These are phyloP conservation scores for Groenewaldozyma tartarivorans DNA, from an alignment of 805 yeast species.

Conservation along the genomic window DNA sequence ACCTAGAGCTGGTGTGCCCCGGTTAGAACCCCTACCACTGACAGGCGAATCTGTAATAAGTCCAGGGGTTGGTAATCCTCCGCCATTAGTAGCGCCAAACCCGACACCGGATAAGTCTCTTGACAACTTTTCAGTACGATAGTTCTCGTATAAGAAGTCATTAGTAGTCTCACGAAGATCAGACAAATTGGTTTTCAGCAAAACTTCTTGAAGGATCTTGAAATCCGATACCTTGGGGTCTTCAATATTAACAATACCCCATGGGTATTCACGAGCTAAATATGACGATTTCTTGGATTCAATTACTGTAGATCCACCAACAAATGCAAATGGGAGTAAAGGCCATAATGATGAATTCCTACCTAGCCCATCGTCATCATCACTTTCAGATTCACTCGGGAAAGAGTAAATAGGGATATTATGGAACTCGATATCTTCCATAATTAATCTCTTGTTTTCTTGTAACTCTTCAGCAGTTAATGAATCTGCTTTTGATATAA, in stretches of 20 bases:
- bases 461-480: constrained; percentile 69
- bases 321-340: constrained; percentile 50
- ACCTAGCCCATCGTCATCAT: constrained; percentile 28
- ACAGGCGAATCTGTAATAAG: constrained; percentile 8
- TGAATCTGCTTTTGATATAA: constrained; percentile 79
- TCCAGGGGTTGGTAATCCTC: constrained; percentile 1
- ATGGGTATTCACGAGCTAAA: constrained; percentile 46
- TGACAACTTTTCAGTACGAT: constrained; percentile 78
- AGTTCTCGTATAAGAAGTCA: constrained; percentile 77
- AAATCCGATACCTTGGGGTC: constrained; percentile 76
- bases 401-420: constrained; percentile 66
- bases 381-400: constrained; percentile 55
- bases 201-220: constrained; percentile 65
- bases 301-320: constrained; percentile 48
- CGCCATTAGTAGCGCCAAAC: too few relatives aligned
- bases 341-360: constrained; percentile 31
- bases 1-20: constrained; percentile 9
- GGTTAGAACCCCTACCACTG: constrained; percentile 9
- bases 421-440: constrained; percentile 63
- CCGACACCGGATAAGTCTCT: constrained; percentile 39
- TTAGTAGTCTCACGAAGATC: constrained; percentile 86
- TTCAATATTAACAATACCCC: constrained; percentile 53
- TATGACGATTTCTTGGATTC: constrained; percentile 34
- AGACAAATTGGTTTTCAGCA: constrained; percentile 74
- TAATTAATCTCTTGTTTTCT: constrained; percentile 63